These are phyloP conservation scores for Neonectria sp. DNA, from an alignment of 2,329 filamentous ascomycete genomes.

Conservation along the genomic window DNA sequence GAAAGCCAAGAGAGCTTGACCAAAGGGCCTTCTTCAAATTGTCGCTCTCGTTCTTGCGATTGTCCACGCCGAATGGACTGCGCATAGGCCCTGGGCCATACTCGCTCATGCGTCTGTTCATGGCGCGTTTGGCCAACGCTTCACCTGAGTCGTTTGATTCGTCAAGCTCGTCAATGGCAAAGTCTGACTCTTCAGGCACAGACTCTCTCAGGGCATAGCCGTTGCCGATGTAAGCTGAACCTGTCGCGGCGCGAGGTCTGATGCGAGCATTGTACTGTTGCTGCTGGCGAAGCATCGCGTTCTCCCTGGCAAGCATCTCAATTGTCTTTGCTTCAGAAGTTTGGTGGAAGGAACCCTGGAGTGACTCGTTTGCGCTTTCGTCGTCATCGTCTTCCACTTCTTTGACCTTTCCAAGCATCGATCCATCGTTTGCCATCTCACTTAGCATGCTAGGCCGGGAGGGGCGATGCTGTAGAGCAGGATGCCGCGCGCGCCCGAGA, in stretches of 20 bases:
- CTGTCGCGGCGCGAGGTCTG: conserved; percentile 72
- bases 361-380: conserved; percentile 67
- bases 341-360: conserved; percentile 66
- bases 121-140: conserved; percentile 62
- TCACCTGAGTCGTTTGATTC: conserved; percentile 69
- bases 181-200: conserved; percentile 77
- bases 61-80: conserved; percentile 68
- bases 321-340: conserved; percentile 73
- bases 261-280: conserved; percentile 69
- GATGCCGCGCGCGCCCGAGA: conserved; percentile 70
- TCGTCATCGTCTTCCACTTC: conserved; percentile 80
- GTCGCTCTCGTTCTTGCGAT: conserved; percentile 72
- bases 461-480: conserved; percentile 83
- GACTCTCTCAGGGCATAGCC: conserved; percentile 72
- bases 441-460: conserved; percentile 85
- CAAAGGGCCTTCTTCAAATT: conserved; percentile 77
- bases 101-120: conserved; percentile 71
- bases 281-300: conserved; percentile 73
- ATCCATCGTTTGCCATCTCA: conserved; percentile 77
- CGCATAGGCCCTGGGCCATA: conserved; percentile 64
- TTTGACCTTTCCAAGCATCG: conserved; percentile 77
- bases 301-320: conserved; percentile 74
- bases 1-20: conserved; percentile 80
- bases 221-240: conserved; percentile 68
- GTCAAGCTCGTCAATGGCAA: conserved; percentile 80